phyloP scores from a whole-genome alignment of 208 protist species.

The Trypanosoma melophagium region DNA sequence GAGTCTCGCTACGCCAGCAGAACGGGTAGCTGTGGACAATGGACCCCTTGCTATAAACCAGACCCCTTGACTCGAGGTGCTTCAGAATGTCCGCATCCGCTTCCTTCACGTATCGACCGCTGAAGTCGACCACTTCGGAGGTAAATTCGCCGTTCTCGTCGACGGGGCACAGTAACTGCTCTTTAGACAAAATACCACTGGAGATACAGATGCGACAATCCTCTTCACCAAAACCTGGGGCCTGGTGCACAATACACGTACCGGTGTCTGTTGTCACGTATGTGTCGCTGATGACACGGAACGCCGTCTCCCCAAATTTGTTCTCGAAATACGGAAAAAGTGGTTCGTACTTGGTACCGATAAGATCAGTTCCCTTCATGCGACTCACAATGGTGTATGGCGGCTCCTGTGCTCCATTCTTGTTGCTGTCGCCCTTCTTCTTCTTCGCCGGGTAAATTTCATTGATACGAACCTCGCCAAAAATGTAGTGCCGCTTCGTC shows the following conservation, averaged over 20 bases:
- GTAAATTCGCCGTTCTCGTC: constrained; percentile 98
- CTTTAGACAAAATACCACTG: constrained; percentile 92
- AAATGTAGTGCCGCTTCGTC: constrained; percentile 80
- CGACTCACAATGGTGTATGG: constrained; percentile 79
- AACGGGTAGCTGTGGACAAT: constrained; percentile 99
- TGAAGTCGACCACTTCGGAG: constrained; percentile 94
- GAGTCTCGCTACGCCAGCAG: constrained; percentile 99
- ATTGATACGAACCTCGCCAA: constrained; percentile 69
- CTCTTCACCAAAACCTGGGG: constrained; percentile 99
- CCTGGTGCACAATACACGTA: constrained; percentile 99
- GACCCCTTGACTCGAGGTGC: constrained; percentile 88
- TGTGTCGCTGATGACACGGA: constrained; percentile 92
- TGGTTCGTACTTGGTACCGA: constrained; percentile 93
- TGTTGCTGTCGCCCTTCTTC: constrained; percentile 43
- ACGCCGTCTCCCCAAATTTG: constrained; percentile 69
- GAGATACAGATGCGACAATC: constrained; percentile 98
- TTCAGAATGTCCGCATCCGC: constrained; percentile 96
- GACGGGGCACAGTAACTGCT: constrained; percentile 95
- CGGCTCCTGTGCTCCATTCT: constrained; percentile 26
- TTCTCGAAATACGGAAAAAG: constrained; percentile 97
- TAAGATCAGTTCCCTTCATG: constrained; percentile 88
- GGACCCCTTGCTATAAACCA: constrained; percentile 87
- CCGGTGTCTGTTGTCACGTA: constrained; percentile 98
- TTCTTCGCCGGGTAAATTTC: constrained; percentile 73
- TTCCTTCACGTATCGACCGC: constrained; percentile 97